These are phyloP conservation scores for Basipetospora chlamydospora DNA, from an alignment of 2,329 filamentous ascomycete genomes.

Conservation along the genomic window DNA sequence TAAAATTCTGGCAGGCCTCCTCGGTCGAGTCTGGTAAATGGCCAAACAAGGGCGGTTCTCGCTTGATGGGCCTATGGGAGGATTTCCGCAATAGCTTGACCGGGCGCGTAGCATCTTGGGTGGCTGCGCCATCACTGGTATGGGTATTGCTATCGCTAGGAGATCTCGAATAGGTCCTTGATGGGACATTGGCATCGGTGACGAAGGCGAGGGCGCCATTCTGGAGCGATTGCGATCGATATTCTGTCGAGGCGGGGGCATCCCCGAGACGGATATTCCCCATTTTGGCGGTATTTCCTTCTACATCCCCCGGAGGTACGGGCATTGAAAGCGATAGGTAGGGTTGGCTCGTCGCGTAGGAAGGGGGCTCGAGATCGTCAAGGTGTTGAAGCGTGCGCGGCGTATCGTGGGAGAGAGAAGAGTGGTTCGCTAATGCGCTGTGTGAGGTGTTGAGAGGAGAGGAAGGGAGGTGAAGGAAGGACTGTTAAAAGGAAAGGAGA, in stretches of 20 bases:
- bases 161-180: slow-evolving; percentile 3
- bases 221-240: no score
- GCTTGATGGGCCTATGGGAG: slow-evolving; percentile 52
- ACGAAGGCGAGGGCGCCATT: background rate
- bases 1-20: slow-evolving; percentile 63
- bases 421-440: no score
- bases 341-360: background rate
- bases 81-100: slow-evolving; percentile 58
- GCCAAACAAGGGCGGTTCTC: slow-evolving; percentile 51
- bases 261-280: slow-evolving; percentile 2
- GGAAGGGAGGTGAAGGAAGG: no score
- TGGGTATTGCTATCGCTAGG: background rate
- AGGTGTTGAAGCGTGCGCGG: no score
- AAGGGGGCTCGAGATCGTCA: no score
- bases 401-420: no score
- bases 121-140: slow-evolving; percentile 26
- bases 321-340: slow-evolving; percentile 1
- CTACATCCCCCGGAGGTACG: slow-evolving; percentile 2
- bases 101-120: slow-evolving; percentile 36
- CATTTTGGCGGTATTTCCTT: slow-evolving; percentile 4
- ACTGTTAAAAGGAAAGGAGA: no score
- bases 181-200: background rate
- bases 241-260: background rate
- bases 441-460: no score
- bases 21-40: slow-evolving; percentile 65